Percentiles rank a stretch among this genome's conserved stretches.
Conservation (phyloP, 805 yeast genomes). For the Kuraishia hungarica region DNA sequence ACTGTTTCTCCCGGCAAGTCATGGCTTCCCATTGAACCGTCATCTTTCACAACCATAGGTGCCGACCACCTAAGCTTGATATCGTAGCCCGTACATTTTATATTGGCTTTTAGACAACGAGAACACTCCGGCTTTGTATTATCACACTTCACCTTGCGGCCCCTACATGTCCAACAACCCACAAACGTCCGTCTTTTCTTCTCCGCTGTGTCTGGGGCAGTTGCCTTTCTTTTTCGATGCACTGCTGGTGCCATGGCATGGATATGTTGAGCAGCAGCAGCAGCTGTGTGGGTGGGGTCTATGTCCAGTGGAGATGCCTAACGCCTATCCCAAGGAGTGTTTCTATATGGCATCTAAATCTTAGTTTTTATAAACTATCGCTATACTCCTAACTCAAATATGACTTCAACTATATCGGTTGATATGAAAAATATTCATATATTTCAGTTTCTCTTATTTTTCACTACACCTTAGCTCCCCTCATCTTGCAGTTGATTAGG, state of each 20-base stretch:
- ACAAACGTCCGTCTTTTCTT: slow-evolving; percentile 26
- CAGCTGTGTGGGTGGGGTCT: background rate
- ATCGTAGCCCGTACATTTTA: slow-evolving; percentile 41
- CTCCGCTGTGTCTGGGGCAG: background rate
- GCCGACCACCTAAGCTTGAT: slow-evolving; percentile 39
- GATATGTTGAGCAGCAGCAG: background rate
- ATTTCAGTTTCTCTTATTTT: background rate
- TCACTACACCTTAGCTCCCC: background rate
- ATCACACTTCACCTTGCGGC: slow-evolving; percentile 47
- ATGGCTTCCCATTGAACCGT: slow-evolving; percentile 11
- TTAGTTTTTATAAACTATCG: too few relatives aligned
- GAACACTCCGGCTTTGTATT: slow-evolving; percentile 33
- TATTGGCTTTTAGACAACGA: slow-evolving; percentile 35
- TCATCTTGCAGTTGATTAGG: background rate
- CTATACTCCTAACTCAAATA: background rate
- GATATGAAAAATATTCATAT: background rate
- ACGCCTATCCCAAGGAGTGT: background rate
- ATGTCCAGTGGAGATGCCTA: background rate
- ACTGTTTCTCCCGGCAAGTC: slow-evolving; percentile 5
- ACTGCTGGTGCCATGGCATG: background rate
- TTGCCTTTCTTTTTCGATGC: background rate
- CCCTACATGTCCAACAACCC: slow-evolving; percentile 51
- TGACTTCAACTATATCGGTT: background rate
- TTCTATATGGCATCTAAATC: background rate
- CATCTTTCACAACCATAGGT: slow-evolving; percentile 23